Percentiles rank a stretch among this genome's conserved stretches.
These are phyloP conservation scores for Plectranthus barbatus DNA, from an alignment of 257 asterid genomes.

Conservation along the genomic window DNA sequence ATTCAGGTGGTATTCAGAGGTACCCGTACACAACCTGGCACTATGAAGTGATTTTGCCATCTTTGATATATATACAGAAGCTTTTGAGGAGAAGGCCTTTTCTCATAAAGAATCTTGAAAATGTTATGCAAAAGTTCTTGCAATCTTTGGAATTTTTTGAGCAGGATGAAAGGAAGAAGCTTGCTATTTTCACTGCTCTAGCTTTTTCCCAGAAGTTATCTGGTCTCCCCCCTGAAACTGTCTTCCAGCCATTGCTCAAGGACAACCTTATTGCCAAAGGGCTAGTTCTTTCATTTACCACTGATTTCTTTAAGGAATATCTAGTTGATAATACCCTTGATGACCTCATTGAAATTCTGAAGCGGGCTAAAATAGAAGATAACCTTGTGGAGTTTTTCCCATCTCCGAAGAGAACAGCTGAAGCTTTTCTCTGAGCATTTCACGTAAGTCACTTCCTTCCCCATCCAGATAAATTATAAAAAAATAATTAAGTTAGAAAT, in stretches of 20 bases:
- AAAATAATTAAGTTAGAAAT: no score
- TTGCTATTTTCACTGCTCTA: constrained; percentile 96
- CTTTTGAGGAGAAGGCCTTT: constrained; percentile 82
- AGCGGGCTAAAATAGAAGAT: constrained; percentile 91
- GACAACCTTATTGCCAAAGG: constrained; percentile 97
- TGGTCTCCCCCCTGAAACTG: constrained; percentile 97
- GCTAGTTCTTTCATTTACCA: constrained; percentile 84
- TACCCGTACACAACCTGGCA: constrained; percentile 97
- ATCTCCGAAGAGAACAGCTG: constrained; percentile 75
- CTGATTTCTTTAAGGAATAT: constrained; percentile 92
- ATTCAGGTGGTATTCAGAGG: constrained; percentile 87
- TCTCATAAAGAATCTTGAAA: constrained; percentile 95
- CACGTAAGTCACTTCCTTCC: constrained; percentile 59
- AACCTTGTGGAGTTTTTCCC: constrained; percentile 92
- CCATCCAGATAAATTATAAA: no score
- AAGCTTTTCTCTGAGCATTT: constrained; percentile 89
- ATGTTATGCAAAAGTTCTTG: constrained; percentile 88
- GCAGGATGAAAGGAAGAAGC: constrained; percentile 94
- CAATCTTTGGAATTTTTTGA: constrained; percentile 93
- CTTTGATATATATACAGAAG: constrained; percentile 86
- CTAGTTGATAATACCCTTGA: constrained; percentile 93
- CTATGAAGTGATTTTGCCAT: constrained; percentile 77
- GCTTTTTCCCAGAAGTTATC: constrained; percentile 97
- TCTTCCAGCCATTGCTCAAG: constrained; percentile 91
- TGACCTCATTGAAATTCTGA: constrained; percentile 83